Evolutionary conservation across 768 basidiomycete genomes (phyloP), one percentile per base, ranked within the genome.

Genomic region (Pluteus cervinus): DNA sequence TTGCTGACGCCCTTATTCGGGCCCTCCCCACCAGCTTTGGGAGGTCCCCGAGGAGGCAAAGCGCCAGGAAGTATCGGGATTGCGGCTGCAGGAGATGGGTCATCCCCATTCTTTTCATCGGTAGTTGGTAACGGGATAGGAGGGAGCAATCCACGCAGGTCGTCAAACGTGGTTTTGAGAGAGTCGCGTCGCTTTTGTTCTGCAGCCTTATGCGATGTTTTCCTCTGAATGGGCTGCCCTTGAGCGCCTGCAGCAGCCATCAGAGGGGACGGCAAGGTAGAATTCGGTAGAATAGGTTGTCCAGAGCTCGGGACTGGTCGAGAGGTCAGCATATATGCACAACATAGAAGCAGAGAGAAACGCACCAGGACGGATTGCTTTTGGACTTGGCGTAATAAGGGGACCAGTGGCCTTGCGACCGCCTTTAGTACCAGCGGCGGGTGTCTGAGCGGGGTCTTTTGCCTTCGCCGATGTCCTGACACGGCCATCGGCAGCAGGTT

Each of bases 131-230:
- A 68, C 7, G 89, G 84, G 49, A 96, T 87, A 5, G 89, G 87
- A 1, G 96, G 96, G 1, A 99, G 72, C 11, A 98, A 68, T 12
- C 67, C 57, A 11, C 88, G 83, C 8, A 91, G 69, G 37, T 89
- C 86, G 49, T 91, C 87, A 51, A 85, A 98, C 4, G 92, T 90
- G 11, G 86, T 81, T 65, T 98, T 99, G 42, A 98, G 77, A 29
- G 89, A 92, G 60, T 99, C 94, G 7, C 96, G 81, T 30, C 96
- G 84, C 56, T 93, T 92, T 58, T 99, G 96, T 60, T 99, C 96
- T 4, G 96, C 96, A 9, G 82, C 87, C 61, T 97, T 98, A 62
- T 99, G 88, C 5, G 87, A 87, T 20, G 81, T 82, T 57, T 88
- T 89, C 42, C 78, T 16, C 22, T 10, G 34, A 16, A 28, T 35